These are phyloP conservation scores for Salmacisia buchloeana DNA, from an alignment of 1,284 basidiomycete genomes.

Conservation along the genomic window DNA sequence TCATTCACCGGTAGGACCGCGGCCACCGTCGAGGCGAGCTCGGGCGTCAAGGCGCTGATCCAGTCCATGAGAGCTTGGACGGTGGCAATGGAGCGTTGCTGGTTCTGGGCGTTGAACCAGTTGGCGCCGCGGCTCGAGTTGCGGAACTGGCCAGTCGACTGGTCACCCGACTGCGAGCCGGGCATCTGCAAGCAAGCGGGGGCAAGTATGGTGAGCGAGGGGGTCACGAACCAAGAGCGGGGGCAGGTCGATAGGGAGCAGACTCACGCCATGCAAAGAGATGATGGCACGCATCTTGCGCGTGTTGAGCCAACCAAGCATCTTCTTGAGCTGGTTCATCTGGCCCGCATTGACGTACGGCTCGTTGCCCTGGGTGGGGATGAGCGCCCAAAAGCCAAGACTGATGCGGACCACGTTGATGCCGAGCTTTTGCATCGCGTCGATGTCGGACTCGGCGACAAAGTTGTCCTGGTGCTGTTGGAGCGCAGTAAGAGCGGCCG, in stretches of 20 bases:
- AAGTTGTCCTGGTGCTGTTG: constrained; percentile 50
- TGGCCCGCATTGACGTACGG: constrained; percentile 35
- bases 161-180: constrained; percentile 51
- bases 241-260: not conserved
- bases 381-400: constrained; percentile 50
- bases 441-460: constrained; percentile 52
- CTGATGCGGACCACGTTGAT: constrained; percentile 51
- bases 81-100: constrained; percentile 26
- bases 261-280: constrained; percentile 51
- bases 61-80: not conserved
- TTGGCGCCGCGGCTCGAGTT: constrained; percentile 22
- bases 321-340: constrained; percentile 34
- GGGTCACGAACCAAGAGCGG: not conserved
- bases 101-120: constrained; percentile 35
- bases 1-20: constrained; percentile 44
- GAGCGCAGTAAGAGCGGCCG: constrained; percentile 25
- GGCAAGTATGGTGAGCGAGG: too few relatives aligned
- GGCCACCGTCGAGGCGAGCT: constrained; percentile 11
- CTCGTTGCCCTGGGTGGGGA: constrained; percentile 27
- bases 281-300: constrained; percentile 52
- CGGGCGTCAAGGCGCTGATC: constrained; percentile 19
- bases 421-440: constrained; percentile 41
- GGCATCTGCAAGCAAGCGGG: constrained; percentile 22
- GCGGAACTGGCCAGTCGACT: constrained; percentile 35
- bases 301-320: constrained; percentile 45